phyloP scores from a whole-genome alignment of 1,284 basidiomycete genomes.

The Rhodotorula mucilaginosa region DNA sequence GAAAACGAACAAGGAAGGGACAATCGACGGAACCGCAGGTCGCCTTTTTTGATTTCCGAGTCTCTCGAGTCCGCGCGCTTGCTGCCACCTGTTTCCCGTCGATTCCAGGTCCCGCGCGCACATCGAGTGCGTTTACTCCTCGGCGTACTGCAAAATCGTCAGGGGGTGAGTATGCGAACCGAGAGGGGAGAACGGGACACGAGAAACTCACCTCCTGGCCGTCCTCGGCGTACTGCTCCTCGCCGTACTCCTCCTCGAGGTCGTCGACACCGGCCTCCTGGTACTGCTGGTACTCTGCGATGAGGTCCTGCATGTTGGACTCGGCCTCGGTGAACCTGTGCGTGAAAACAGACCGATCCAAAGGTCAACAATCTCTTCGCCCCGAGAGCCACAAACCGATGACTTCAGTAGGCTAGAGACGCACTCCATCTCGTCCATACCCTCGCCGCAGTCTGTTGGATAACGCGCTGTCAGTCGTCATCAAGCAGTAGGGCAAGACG shows the following conservation, averaged over 20 bases:
- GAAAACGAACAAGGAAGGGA: background rate
- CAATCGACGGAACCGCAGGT: background rate
- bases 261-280: slow-evolving; percentile 52
- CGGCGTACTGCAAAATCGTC: background rate
- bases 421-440: slow-evolving; percentile 92
- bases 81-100: background rate
- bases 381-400: background rate
- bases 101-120: background rate
- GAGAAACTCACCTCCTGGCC: slow-evolving; percentile 30
- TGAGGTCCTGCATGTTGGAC: slow-evolving; percentile 73
- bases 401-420: background rate
- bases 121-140: slow-evolving; percentile 5
- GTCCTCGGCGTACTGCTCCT: slow-evolving; percentile 23
- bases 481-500: background rate
- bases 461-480: background rate
- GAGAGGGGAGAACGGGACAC: no score
- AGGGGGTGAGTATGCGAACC: background rate
- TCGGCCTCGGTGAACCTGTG: slow-evolving; percentile 55
- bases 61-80: background rate
- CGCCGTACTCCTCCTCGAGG: slow-evolving; percentile 31
- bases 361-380: slow-evolving; percentile 2
- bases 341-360: background rate
- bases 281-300: slow-evolving; percentile 66
- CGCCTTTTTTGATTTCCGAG: background rate
- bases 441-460: slow-evolving; percentile 66